Base-by-base conservation (phyloP, 306 rosid genomes). In the Lupinus albus region DNA sequence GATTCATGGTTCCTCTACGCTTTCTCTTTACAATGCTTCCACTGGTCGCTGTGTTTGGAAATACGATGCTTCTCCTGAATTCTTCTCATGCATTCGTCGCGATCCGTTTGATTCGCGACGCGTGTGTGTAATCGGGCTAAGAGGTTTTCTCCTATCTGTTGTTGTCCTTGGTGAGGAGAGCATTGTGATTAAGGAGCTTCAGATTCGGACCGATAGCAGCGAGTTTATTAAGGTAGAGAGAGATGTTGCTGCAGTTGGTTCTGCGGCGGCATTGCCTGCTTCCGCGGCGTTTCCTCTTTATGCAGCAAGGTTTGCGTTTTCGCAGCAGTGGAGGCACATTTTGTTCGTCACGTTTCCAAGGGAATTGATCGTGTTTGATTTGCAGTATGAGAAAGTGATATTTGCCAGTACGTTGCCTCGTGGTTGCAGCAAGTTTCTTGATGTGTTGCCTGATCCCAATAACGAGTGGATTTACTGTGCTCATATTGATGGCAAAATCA, bases 71-170 rank as follows among this genome's bases (percentile, higher is more conserved):
- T 77, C 88, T 3, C 86, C 92, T 1, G 96, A 90, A 32, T 71
- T 62, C 17, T 76, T 90, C 28, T 86, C 96, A 11, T 90, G 99
- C 65, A 50, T 90, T 64, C 96, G 95, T 39, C 86, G 92, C 15
- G 97, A 94, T 72, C 97, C 97, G 4, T 94, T 94, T 68, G 97
- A 94, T 76, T 81, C 95, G 36, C 86, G 99, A 50, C 97, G 86
- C 61, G 64, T 94, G 44, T 90, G 99, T 36, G 87, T 80, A 8
- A 62, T 94, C 25, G 95, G 95, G 0, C 96, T 94, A 46, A 87
- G 83, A 39, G 99, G 99, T 10, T 81, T 90, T 46, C 74, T 94
- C 6, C 68, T 94, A 8, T 88, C 97, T 13, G 77, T 85, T 45
- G 64, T 80, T 3, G 80, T 88, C 5, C 76, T 82, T 1, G 97